Conservation (phyloP, 2,329 filamentous ascomycete species). For the Drechslera avenae region DNA sequence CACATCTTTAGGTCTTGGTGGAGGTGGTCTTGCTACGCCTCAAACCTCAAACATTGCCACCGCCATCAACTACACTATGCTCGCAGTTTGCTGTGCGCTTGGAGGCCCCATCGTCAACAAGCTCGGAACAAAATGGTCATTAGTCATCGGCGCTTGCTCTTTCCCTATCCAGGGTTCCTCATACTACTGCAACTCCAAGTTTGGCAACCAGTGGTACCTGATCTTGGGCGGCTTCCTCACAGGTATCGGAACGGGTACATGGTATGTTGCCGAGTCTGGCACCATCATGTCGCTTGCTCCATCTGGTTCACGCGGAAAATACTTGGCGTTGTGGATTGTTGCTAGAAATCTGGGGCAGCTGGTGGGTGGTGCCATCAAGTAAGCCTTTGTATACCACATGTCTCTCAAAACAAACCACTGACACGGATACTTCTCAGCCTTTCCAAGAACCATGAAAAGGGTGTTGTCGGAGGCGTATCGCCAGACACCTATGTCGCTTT, state of each 20-base stretch:
- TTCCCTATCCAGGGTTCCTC: slow-evolving; percentile 56
- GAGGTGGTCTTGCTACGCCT: slow-evolving; percentile 54
- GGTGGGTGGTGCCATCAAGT: slow-evolving; percentile 54
- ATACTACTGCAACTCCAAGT: slow-evolving; percentile 58
- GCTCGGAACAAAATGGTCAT: slow-evolving; percentile 54
- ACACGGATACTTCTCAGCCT: slow-evolving; percentile 14
- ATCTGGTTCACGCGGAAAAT: slow-evolving; percentile 54
- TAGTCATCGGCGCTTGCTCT: slow-evolving; percentile 51
- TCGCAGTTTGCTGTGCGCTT: slow-evolving; percentile 46
- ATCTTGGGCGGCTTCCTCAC: slow-evolving; percentile 31
- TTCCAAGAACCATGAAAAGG: slow-evolving; percentile 37
- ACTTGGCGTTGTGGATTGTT: slow-evolving; percentile 56
- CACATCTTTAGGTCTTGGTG: slow-evolving; percentile 31
- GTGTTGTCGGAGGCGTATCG: slow-evolving; percentile 46
- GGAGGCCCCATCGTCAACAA: slow-evolving; percentile 56
- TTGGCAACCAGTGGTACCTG: slow-evolving; percentile 56
- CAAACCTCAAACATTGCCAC: slow-evolving; percentile 52
- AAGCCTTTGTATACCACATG: neutral
- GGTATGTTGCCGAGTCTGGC: slow-evolving; percentile 58
- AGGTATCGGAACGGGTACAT: slow-evolving; percentile 48
- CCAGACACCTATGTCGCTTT: slow-evolving; percentile 56
- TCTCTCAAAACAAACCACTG: neutral
- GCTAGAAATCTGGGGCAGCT: slow-evolving; percentile 55
- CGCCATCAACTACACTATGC: slow-evolving; percentile 36
- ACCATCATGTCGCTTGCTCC: slow-evolving; percentile 57